Conservation (phyloP, 768 basidiomycete species). For the Suillus lakei region DNA sequence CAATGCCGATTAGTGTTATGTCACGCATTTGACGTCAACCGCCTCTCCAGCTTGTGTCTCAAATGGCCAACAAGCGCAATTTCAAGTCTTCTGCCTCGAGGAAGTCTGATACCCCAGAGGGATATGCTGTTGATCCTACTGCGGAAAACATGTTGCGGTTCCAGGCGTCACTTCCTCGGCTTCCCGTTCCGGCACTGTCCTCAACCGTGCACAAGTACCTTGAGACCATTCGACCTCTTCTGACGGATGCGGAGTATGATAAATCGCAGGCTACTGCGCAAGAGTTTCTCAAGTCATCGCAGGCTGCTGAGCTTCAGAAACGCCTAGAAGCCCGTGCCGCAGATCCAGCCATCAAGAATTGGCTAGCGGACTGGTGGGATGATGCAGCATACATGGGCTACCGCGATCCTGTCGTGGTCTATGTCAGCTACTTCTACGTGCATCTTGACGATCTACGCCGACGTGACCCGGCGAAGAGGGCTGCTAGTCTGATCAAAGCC, state of each 20-base stretch:
- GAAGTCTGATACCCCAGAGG: conserved; percentile 43
- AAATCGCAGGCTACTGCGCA: conserved; percentile 63
- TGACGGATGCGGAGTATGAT: conserved; percentile 64
- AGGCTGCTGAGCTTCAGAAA: conserved; percentile 73
- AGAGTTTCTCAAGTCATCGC: conserved; percentile 71
- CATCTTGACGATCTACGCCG: conserved; percentile 70
- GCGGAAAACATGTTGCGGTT: conserved; percentile 73
- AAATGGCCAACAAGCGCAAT: conserved; percentile 36
- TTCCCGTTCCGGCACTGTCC: conserved; percentile 84
- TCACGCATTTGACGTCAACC: too few relatives aligned
- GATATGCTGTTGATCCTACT: conserved; percentile 58
- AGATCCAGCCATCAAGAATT: conserved; percentile 63
- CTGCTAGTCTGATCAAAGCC: conserved; percentile 84
- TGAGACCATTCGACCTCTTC: conserved; percentile 78
- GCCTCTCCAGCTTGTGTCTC: conserved; percentile 18
- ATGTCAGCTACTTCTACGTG: conserved; percentile 94
- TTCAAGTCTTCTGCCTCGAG: conserved; percentile 35
- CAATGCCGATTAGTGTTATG: neutral
- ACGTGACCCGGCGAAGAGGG: conserved; percentile 66
- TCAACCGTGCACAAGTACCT: conserved; percentile 91
- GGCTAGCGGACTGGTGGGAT: conserved; percentile 99
- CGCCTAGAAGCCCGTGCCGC: conserved; percentile 78
- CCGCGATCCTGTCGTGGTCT: conserved; percentile 89
- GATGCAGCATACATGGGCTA: conserved; percentile 88
- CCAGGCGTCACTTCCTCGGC: conserved; percentile 70